Evolutionary conservation across 2,329 filamentous ascomycete genomes (phyloP).

Genomic region (Neopestalotiopsis clavispora): DNA sequence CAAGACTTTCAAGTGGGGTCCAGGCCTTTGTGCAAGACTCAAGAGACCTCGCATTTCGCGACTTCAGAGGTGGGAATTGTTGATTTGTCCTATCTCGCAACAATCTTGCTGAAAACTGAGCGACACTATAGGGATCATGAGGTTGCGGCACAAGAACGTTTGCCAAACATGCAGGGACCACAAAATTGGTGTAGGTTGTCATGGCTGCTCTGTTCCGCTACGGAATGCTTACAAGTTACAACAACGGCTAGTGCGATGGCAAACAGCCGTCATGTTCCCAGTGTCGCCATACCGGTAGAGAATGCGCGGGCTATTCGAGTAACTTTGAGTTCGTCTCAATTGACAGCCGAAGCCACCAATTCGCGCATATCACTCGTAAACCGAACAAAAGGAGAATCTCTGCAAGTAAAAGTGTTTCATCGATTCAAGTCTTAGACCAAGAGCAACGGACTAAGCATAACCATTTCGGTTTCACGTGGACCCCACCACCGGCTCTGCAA

Average conservation of each 20-base stretch:
- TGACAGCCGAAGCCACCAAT: background rate
- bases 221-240: background rate
- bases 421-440: too few species aligned
- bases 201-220: background rate
- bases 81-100: too few species aligned
- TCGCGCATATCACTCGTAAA: background rate
- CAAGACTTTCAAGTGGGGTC: too few species aligned
- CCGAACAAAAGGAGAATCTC: background rate
- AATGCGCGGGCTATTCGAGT: background rate
- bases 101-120: too few species aligned
- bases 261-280: background rate
- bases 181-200: background rate
- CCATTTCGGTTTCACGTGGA: too few species aligned
- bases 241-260: background rate
- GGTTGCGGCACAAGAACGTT: background rate
- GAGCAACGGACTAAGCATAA: too few species aligned
- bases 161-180: background rate
- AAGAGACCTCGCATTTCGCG: too few species aligned
- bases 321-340: background rate
- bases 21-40: too few species aligned
- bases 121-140: background rate
- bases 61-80: too few species aligned
- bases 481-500: background rate
- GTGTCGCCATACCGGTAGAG: background rate
- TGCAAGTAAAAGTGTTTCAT: too few species aligned